Evolutionary conservation across 1,139 yeast species (phyloP).

Genomic region (Lodderomyces margitis): DNA sequence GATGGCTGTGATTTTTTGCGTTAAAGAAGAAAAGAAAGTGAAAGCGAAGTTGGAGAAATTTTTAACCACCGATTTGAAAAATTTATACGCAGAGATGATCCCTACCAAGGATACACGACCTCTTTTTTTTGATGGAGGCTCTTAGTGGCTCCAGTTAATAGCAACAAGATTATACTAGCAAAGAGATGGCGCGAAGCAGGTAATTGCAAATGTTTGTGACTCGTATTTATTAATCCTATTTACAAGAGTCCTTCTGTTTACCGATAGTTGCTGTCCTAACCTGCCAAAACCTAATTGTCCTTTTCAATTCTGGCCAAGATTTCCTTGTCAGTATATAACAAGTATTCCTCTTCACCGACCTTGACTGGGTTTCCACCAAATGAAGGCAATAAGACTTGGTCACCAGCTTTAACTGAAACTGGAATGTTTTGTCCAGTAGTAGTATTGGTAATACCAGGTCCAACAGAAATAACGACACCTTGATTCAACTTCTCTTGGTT

Average conservation of each 20-base stretch:
- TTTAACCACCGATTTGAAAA: neutral
- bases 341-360: conserved; percentile 78
- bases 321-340: conserved; percentile 85
- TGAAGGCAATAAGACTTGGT: conserved; percentile 88
- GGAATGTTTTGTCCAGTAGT: conserved; percentile 64
- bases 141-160: no score
- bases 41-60: conserved; percentile 11
- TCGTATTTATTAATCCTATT: conserved; percentile 1
- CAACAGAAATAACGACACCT: conserved; percentile 78
- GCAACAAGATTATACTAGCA: no score
- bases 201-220: no score
- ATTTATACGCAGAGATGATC: neutral
- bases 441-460: conserved; percentile 74
- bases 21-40: conserved; percentile 28
- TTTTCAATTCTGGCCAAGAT: conserved; percentile 83
- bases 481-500: conserved; percentile 90
- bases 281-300: no score
- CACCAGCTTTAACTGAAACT: conserved; percentile 81
- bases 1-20: conserved; percentile 71
- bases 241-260: conserved; percentile 4
- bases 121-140: neutral
- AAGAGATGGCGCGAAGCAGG: no score
- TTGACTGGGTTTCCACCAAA: conserved; percentile 86
- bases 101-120: neutral
- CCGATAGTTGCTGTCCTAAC: no score